Percentiles rank a stretch among this genome's conserved stretches.
Evolutionary conservation across 2,329 filamentous ascomycete genomes (phyloP).

Genomic region (Fusarium equiseti): DNA sequence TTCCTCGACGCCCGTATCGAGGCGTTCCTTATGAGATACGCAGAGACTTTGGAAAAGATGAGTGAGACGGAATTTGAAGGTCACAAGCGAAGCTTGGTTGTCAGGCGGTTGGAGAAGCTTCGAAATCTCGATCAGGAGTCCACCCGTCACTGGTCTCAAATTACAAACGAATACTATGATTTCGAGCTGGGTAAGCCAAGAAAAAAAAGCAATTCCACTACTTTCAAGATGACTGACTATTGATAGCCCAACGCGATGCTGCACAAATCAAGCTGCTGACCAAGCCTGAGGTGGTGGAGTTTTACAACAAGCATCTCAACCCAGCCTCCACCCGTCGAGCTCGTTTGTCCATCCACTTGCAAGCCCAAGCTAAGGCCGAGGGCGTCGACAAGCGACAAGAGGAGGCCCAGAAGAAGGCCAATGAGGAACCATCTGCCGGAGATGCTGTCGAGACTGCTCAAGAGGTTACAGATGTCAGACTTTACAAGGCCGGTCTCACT

Average conservation of each 20-base stretch:
- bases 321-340: constrained; percentile 79
- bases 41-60: constrained; percentile 78
- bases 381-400: constrained; percentile 64
- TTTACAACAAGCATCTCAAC: constrained; percentile 81
- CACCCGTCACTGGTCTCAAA: constrained; percentile 84
- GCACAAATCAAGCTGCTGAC: constrained; percentile 78
- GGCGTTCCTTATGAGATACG: constrained; percentile 79
- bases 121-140: constrained; percentile 93
- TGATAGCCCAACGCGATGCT: constrained; percentile 78
- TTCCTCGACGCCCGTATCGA: constrained; percentile 92
- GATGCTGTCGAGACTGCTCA: constrained; percentile 58
- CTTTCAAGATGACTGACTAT: constrained; percentile 31
- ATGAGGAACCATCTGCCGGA: constrained; percentile 48
- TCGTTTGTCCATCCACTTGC: constrained; percentile 87
- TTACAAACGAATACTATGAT: constrained; percentile 87
- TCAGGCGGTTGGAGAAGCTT: constrained; percentile 87
- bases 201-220: not conserved
- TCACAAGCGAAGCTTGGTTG: constrained; percentile 90
- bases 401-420: constrained; percentile 53
- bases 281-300: constrained; percentile 83
- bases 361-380: constrained; percentile 72
- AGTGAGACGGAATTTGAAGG: constrained; percentile 85
- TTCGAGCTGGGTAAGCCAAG: constrained; percentile 80
- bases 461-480: constrained; percentile 81
- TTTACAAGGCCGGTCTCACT: constrained; percentile 81